Evolutionary conservation across 2,329 filamentous ascomycete species (phyloP).

Genomic region (Ambrosiella beaveri): DNA sequence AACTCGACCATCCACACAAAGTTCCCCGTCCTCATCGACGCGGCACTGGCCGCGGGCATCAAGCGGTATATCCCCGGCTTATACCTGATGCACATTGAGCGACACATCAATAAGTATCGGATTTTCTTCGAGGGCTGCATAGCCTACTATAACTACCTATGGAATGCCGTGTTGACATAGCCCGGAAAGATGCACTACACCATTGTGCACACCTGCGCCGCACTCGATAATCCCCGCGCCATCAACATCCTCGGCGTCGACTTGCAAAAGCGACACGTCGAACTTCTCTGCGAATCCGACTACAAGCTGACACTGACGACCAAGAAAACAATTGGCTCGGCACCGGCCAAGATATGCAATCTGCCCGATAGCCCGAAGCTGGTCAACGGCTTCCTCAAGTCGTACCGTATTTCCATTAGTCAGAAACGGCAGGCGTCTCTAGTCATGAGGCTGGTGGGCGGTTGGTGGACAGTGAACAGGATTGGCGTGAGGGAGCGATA

Average conservation of each 20-base stretch:
- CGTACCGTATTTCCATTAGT: neutral
- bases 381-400: neutral
- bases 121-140: neutral
- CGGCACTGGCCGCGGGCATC: slow-evolving; percentile 4
- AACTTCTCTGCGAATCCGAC: too few species aligned
- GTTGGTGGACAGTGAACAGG: neutral
- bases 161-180: neutral
- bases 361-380: neutral
- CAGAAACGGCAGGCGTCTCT: neutral
- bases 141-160: slow-evolving; percentile 5
- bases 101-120: neutral
- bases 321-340: neutral
- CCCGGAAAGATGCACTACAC: neutral
- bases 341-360: neutral
- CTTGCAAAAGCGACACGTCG: neutral
- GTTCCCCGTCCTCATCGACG: neutral
- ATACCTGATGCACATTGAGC: neutral
- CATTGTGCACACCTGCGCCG: neutral
- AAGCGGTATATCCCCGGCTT: neutral
- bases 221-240: neutral
- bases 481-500: neutral
- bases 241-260: neutral
- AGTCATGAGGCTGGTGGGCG: slow-evolving; percentile 1
- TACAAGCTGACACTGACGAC: too few species aligned
- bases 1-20: neutral